These are phyloP conservation scores for Penicillium canariense DNA, from an alignment of 495 filamentous ascomycete genomes.

Conservation along the genomic window DNA sequence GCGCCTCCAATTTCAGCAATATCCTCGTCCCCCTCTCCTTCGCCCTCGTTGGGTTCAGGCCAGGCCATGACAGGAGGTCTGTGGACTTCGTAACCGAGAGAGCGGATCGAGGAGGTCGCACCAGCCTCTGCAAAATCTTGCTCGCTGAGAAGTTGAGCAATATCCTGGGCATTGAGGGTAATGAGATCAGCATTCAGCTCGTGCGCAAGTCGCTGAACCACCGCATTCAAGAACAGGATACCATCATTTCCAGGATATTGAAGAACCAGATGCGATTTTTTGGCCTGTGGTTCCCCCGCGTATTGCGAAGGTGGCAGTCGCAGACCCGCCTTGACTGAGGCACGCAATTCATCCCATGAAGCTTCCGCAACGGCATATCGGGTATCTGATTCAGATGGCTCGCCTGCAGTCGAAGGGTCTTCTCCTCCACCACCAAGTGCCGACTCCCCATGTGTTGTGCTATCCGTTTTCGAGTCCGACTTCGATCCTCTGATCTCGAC, in stretches of 20 bases:
- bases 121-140: constrained; percentile 56
- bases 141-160: constrained; percentile 73
- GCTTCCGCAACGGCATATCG: constrained; percentile 39
- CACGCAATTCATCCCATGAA: constrained; percentile 41
- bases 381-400: constrained; percentile 14
- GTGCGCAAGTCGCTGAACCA: constrained; percentile 58
- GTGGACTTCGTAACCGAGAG: constrained; percentile 68
- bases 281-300: constrained; percentile 48
- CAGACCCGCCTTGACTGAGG: constrained; percentile 42
- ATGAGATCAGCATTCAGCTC: constrained; percentile 72
- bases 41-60: constrained; percentile 36
- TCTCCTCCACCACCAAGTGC: constrained; percentile 26
- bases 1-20: constrained; percentile 28
- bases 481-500: constrained; percentile 27
- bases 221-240: constrained; percentile 52
- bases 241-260: constrained; percentile 61
- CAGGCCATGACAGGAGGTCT: constrained; percentile 28
- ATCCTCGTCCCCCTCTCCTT: constrained; percentile 44
- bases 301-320: constrained; percentile 40
- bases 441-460: constrained; percentile 1
- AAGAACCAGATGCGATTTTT: constrained; percentile 64
- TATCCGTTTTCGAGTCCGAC: constrained; percentile 6
- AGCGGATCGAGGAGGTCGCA: constrained; percentile 43
- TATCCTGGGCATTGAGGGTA: constrained; percentile 71
- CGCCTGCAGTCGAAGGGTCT: constrained; percentile 17